Base-by-base conservation (phyloP, 257 asterid species). In the Solanum chaucha region DNA sequence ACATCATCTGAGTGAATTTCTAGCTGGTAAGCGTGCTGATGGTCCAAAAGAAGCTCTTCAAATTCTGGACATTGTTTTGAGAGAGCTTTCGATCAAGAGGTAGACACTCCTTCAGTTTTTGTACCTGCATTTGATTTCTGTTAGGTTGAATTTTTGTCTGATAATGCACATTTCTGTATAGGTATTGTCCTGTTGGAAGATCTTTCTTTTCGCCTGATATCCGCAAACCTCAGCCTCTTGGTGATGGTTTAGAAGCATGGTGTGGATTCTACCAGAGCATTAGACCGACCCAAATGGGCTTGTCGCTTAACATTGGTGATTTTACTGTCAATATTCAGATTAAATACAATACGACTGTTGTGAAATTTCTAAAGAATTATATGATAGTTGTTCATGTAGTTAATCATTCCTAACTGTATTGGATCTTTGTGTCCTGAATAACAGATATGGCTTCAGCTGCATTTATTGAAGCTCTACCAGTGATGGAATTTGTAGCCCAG, bases 381-480 rank as follows among this genome's bases (percentile, higher is more conserved):
- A 3, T 12, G 61, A 44, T 78, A 0, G 4, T 78, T 26, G 65
- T 28, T 81, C 38, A 28, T 48, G 68, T 81, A 81, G 44, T 81
- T 19, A 3, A 5, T 48, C 24, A 48, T 48, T 48, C 11, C 20
- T 28, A 81, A 81, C 68, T 48, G 44, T 48, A 10, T 17, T 81
- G 40, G 30, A 15, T 80, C 44, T 70, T 32, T 82, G 22, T 81
- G 92, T 73, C 51, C 9, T 20, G 34, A 32, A 38, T 71, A 75
- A n/a, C 89, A 96, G 99, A 97, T 91, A 97, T 97, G 98, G 99
- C 99, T 58, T 93, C 99, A 15, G 99, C 99, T 89, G 98, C 99
- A 89, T 96, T 96, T 88, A 97, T 97, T 70, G 99, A 96, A 90
- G 96, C 99, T 78, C 96, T 97, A 84, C 99, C 99, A 0, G 99